These are phyloP conservation scores for Eucalyptus cloeziana DNA, from an alignment of 345 rosid species.

Conservation along the genomic window DNA sequence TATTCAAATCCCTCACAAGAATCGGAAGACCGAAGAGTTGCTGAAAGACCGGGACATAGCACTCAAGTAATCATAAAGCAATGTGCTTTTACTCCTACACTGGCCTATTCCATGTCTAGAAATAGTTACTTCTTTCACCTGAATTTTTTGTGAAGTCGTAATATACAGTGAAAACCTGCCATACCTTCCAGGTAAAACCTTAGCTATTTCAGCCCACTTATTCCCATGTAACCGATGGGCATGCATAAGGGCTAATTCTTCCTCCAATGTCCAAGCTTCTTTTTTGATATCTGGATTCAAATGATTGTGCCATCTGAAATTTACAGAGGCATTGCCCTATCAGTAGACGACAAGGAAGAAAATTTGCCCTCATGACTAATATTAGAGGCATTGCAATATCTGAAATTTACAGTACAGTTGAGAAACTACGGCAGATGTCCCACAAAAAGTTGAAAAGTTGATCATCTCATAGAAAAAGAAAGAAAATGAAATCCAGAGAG, in stretches of 20 bases:
- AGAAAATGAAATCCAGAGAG: neutral
- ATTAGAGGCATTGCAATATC: neutral
- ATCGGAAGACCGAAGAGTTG: neutral
- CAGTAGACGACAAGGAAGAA: neutral
- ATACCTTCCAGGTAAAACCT: constrained; percentile 96
- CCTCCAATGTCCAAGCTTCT: constrained; percentile 91
- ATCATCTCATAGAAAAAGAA: neutral
- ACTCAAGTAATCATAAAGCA: neutral
- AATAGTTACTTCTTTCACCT: neutral
- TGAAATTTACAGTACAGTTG: neutral
- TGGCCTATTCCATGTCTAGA: neutral
- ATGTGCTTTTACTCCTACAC: neutral
- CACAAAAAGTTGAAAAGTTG: neutral
- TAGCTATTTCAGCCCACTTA: constrained; percentile 99
- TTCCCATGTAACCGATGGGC: constrained; percentile 75
- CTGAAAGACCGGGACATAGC: neutral
- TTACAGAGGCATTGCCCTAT: neutral
- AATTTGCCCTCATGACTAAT: neutral
- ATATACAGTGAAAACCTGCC: neutral
- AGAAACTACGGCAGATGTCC: neutral
- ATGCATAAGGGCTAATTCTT: constrained; percentile 72
- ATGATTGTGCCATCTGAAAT: constrained; percentile 97
- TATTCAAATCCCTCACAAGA: neutral
- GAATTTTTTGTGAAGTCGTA: neutral
- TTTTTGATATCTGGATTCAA: constrained; percentile 91